Evolutionary conservation across 1,284 basidiomycete genomes (phyloP), one percentile per base, ranked within the genome.

Genomic region (Trichosporon coremiiforme): DNA sequence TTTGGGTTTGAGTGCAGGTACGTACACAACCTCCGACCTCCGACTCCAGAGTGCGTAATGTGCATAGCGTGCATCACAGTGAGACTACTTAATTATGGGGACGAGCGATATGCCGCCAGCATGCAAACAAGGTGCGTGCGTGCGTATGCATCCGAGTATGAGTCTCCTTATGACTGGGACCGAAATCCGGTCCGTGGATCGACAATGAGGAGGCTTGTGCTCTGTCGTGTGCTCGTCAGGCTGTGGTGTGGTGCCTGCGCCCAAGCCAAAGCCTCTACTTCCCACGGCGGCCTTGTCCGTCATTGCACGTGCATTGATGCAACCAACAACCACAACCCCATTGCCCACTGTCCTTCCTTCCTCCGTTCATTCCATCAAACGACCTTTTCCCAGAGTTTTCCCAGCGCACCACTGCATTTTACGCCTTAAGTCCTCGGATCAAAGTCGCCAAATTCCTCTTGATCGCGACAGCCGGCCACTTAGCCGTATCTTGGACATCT

Each of bases 1-100:
- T 53, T 53, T 53, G 50, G 22, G 50, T 53, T 53, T 53, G 50
- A 10, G 50, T 53, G 50, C 50, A 53, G 10, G 50, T 53, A 53
- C 50, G 50, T 53, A 53, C 50, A 22, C 22, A 17, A 53, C 22
- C 20, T 10, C 22, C 50, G 20, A 20, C 33, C 33, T 35, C 33
- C 33, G 33, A 35, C 33, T 10, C 47, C 7, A 10, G 20, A 53
- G 50, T 53, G 50, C 50, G 50, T 53, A 53, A 20, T 53, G 12
- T 25, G 8, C n/a, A 22, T 12, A 17, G 45, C 22, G n/a, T 22
- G 50, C 50, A 53, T 53, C 20, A 53, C 20, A 10, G 1, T 53
- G 50, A 53, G 50, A 53, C 50, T 17, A 12, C 4, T 9, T 25
- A 53, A 22, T 22, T 50, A 7, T 10, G 50, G 50, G 50, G 17